Conservation (phyloP, 352 stramenopile species). For the Phytopythium oedochilum region DNA sequence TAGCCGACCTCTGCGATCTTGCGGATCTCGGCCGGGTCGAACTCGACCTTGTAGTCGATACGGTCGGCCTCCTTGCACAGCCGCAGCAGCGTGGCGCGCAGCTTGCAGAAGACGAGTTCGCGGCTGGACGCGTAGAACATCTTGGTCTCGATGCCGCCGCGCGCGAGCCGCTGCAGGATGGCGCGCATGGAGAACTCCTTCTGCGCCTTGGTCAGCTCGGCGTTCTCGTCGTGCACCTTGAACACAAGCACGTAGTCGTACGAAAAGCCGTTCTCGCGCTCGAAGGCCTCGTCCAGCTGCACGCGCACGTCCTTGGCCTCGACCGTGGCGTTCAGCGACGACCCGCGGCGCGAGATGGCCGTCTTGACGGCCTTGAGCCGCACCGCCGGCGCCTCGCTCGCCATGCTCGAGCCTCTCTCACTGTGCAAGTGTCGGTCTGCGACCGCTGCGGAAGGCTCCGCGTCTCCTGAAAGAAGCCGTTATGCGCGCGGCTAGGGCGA, state of each 20-base stretch:
- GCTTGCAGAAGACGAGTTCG: conserved; percentile 73
- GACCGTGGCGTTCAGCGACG: conserved; percentile 56
- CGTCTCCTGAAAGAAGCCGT: neutral
- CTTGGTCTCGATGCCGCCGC: conserved; percentile 75
- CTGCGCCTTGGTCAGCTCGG: conserved; percentile 40
- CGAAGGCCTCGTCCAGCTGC: conserved; percentile 56
- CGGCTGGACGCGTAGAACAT: conserved; percentile 76
- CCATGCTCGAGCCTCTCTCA: too few species aligned
- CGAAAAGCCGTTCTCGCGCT: conserved; percentile 64
- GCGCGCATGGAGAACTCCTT: conserved; percentile 72
- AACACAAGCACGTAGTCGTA: conserved; percentile 83
- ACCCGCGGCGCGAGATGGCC: conserved; percentile 54
- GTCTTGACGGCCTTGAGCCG: conserved; percentile 60
- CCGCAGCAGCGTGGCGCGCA: conserved; percentile 59
- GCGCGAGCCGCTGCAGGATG: conserved; percentile 60
- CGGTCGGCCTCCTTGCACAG: conserved; percentile 65
- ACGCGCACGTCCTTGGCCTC: conserved; percentile 61
- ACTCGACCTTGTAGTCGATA: conserved; percentile 80
- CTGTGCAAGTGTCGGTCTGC: too few species aligned
- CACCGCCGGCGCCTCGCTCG: conserved; percentile 11
- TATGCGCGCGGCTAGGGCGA: neutral
- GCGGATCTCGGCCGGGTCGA: conserved; percentile 51
- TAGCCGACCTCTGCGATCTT: conserved; percentile 52
- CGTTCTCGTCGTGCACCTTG: conserved; percentile 71
- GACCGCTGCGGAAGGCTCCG: neutral